These are phyloP conservation scores for Lepiota venenata DNA, from an alignment of 768 basidiomycete species.

Conservation along the genomic window DNA sequence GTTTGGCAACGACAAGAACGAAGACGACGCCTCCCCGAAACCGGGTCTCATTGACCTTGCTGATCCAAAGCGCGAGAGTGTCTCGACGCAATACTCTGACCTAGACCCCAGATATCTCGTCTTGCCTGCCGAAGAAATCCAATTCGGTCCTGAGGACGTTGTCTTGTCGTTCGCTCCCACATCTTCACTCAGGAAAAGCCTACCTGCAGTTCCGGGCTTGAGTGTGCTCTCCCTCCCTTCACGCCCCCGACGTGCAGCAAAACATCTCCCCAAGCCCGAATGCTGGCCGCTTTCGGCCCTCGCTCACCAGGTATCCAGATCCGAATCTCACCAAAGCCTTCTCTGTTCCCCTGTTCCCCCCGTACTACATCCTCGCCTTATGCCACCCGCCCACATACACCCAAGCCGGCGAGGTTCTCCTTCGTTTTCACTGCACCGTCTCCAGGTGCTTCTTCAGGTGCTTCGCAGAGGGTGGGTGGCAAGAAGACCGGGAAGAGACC, in stretches of 20 bases:
- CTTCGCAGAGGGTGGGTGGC: neutral
- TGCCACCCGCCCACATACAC: neutral
- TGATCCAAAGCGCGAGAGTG: conserved; percentile 34
- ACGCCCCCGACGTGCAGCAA: conserved; percentile 27
- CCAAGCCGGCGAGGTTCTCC: conserved; percentile 5
- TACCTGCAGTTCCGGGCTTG: conserved; percentile 34
- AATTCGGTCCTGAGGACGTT: conserved; percentile 16
- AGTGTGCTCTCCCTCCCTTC: conserved; percentile 34
- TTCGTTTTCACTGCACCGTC: conserved; percentile 3
- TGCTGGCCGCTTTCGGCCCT: conserved; percentile 32
- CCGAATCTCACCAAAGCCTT: conserved; percentile 3
- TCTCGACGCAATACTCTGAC: conserved; percentile 53
- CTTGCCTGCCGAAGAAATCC: conserved; percentile 25
- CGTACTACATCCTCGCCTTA: neutral
- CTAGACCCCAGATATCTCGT: conserved; percentile 49
- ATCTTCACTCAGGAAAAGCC: conserved; percentile 23
- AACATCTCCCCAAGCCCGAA: conserved; percentile 32
- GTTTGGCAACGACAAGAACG: conserved; percentile 11
- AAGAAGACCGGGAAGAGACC: conserved; percentile 31
- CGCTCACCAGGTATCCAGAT: conserved; percentile 15
- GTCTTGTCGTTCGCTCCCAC: conserved; percentile 23
- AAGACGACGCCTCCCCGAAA: conserved; percentile 5
- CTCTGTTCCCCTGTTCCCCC: conserved; percentile 2
- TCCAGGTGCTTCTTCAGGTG: neutral
- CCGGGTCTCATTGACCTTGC: conserved; percentile 15